A percentile compares a stretch with the other conserved stretches of the same genome.
phyloP scores from a whole-genome alignment of 2,329 filamentous ascomycete species.

The Didymella pomorum region DNA sequence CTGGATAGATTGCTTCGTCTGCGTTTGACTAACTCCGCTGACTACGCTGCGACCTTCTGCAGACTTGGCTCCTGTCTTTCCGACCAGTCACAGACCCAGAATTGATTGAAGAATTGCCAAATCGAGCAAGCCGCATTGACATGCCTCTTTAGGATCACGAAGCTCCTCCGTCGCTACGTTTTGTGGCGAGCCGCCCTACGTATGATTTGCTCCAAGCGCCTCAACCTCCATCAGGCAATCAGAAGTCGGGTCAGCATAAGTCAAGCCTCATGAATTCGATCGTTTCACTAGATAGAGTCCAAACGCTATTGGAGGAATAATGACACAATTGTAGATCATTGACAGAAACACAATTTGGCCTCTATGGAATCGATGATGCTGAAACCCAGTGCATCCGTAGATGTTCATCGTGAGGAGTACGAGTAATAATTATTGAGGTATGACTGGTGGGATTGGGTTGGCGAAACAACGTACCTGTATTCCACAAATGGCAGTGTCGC shows the following conservation, averaged over 20 bases:
- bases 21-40: neutral
- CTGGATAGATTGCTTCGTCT: conserved; percentile 10
- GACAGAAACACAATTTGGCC: neutral
- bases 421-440: too few species aligned
- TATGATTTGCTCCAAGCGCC: conserved; percentile 11
- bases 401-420: too few species aligned
- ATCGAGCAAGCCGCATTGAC: neutral
- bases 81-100: neutral
- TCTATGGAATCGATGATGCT: neutral
- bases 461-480: neutral
- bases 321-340: neutral
- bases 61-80: conserved; percentile 1
- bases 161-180: conserved; percentile 6
- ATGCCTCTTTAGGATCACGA: conserved; percentile 1
- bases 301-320: conserved; percentile 14
- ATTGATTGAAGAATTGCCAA: conserved; percentile 1
- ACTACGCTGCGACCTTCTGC: neutral
- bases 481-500: neutral
- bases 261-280: neutral
- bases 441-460: neutral
- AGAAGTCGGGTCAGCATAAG: neutral
- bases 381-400: neutral
- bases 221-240: neutral
- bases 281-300: neutral
- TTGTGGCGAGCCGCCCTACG: conserved; percentile 7